A percentile compares a stretch with the other conserved stretches of the same genome.
phyloP scores from a whole-genome alignment of 225 moss, liverwort and hornwort species.

The Polytrichum formosum region DNA sequence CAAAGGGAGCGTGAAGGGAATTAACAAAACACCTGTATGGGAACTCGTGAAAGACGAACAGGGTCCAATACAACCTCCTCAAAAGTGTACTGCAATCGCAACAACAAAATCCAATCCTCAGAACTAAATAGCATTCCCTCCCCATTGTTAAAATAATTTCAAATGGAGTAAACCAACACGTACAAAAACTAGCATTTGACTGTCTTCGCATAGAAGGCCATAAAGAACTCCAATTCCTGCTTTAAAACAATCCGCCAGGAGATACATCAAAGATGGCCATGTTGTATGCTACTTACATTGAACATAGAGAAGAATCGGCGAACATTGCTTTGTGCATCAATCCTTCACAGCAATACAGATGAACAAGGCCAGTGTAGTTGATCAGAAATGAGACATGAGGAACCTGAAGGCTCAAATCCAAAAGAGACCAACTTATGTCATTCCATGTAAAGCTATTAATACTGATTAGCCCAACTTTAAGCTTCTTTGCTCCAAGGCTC shows the following conservation, averaged over 20 bases:
- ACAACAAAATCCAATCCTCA: not conserved
- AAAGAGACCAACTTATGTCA: no score
- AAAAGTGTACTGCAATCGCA: slow-evolving; percentile 60
- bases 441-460: no score
- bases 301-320: slow-evolving; percentile 82
- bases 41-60: slow-evolving; percentile 43
- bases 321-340: slow-evolving; percentile 90
- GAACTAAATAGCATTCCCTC: no score
- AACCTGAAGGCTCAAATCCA: no score
- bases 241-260: no score
- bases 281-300: slow-evolving; percentile 39
- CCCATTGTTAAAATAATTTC: no score
- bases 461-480: no score
- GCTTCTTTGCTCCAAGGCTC: no score
- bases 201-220: no score
- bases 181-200: no score
- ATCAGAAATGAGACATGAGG: not conserved
- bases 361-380: slow-evolving; percentile 6
- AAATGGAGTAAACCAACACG: no score
- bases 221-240: not conserved
- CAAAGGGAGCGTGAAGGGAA: not conserved
- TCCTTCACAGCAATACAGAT: slow-evolving; percentile 52
- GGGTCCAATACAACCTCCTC: slow-evolving; percentile 73
- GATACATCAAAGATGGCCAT: no score
- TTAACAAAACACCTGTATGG: slow-evolving; percentile 47